Evolutionary conservation across 768 basidiomycete genomes (phyloP).

Genomic region (Cantharellus anzutake): DNA sequence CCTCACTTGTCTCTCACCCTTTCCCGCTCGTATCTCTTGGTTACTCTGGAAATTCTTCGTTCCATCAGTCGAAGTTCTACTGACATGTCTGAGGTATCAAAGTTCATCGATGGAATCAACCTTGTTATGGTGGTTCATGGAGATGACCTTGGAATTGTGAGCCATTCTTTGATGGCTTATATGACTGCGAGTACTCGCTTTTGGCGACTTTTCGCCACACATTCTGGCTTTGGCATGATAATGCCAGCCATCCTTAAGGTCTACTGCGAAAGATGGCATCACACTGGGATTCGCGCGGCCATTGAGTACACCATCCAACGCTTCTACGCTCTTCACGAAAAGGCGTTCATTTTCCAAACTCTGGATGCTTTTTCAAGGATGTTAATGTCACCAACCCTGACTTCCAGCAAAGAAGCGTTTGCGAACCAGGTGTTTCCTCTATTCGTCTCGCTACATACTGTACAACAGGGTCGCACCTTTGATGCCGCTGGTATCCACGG

Average conservation of each 20-base stretch:
- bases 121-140: slow-evolving; percentile 47
- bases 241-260: slow-evolving; percentile 54
- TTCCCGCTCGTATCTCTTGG: slow-evolving; percentile 46
- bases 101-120: slow-evolving; percentile 52
- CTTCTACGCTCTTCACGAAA: slow-evolving; percentile 55
- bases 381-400: slow-evolving; percentile 24
- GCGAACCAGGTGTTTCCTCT: slow-evolving; percentile 37
- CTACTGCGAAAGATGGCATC: slow-evolving; percentile 39
- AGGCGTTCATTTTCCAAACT: slow-evolving; percentile 56
- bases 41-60: slow-evolving; percentile 50
- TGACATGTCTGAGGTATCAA: slow-evolving; percentile 44
- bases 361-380: slow-evolving; percentile 43
- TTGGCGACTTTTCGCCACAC: slow-evolving; percentile 51
- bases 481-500: slow-evolving; percentile 53
- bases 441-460: slow-evolving; percentile 34
- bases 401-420: slow-evolving; percentile 28
- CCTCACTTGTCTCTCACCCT: slow-evolving; percentile 37
- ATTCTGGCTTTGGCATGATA: slow-evolving; percentile 54
- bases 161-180: slow-evolving; percentile 53
- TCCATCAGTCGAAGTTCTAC: slow-evolving; percentile 53
- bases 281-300: slow-evolving; percentile 39
- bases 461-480: slow-evolving; percentile 21
- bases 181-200: slow-evolving; percentile 66
- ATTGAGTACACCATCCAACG: slow-evolving; percentile 54
- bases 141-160: slow-evolving; percentile 58